Evolutionary conservation across 208 protist species (phyloP).

Genomic region (Acanthamoeba castellanii): DNA sequence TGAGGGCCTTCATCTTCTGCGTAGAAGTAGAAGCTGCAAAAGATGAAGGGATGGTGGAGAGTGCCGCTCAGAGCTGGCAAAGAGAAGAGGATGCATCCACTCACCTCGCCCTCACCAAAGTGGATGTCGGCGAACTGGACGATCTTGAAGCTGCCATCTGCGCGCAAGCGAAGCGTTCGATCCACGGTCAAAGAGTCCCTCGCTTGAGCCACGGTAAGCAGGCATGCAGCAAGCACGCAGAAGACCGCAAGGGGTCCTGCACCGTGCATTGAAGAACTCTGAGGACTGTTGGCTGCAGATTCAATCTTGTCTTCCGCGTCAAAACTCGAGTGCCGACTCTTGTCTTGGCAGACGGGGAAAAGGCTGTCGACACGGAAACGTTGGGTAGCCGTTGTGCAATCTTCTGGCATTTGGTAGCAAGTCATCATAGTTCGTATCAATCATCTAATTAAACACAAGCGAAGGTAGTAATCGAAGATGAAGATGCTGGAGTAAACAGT

Average conservation of each 20-base stretch:
- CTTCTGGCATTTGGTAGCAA: no score
- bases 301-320: no score
- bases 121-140: slow-evolving; percentile 81
- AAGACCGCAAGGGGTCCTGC: no score
- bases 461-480: background rate
- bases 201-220: background rate
- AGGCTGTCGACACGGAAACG: no score
- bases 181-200: background rate
- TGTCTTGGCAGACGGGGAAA: no score
- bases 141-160: slow-evolving; percentile 78
- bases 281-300: no score
- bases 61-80: background rate
- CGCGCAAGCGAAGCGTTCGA: slow-evolving; percentile 33
- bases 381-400: no score
- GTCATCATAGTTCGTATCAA: background rate
- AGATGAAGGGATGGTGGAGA: background rate
- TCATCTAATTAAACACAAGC: background rate
- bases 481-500: background rate
- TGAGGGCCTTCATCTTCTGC: no score
- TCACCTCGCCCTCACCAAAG: slow-evolving; percentile 79
- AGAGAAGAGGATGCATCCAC: background rate
- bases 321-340: no score
- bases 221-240: background rate
- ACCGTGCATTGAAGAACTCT: no score
- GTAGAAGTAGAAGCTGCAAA: no score